phyloP scores from a whole-genome alignment of 2,329 filamentous ascomycete species.

The Chaetomiaceae sp. region DNA sequence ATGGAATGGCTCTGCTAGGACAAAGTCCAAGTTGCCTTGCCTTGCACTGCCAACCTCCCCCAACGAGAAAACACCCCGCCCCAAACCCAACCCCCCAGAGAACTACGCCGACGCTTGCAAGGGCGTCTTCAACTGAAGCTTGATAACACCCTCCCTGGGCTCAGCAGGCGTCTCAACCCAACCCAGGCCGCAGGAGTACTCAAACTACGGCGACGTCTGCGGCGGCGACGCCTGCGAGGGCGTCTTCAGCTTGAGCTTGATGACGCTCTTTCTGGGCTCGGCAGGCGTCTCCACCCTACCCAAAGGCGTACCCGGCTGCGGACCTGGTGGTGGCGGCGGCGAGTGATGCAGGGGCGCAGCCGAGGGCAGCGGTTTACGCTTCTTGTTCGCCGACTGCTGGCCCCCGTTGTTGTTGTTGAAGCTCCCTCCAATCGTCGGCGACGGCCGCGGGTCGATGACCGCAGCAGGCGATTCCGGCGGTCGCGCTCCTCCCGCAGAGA shows the following conservation, averaged over 20 bases:
- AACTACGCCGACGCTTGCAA: constrained; percentile 7
- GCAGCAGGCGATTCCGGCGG: not conserved
- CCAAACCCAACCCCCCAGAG: too few species aligned
- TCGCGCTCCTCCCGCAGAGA: too few species aligned
- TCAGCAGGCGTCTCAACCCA: not conserved
- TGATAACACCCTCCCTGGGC: not conserved
- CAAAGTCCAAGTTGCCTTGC: not conserved
- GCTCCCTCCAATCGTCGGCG: not conserved
- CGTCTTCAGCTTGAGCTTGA: constrained; percentile 22
- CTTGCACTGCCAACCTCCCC: too few species aligned
- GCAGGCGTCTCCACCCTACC: not conserved
- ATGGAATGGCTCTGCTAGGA: not conserved
- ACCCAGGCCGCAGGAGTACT: too few species aligned
- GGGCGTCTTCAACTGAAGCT: constrained; percentile 22
- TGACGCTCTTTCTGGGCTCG: constrained; percentile 1
- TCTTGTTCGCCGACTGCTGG: constrained; percentile 8
- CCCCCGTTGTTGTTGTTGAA: not conserved
- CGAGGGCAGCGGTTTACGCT: constrained; percentile 25
- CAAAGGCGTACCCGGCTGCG: not conserved
- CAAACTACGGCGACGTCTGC: not conserved
- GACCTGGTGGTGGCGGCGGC: too few species aligned
- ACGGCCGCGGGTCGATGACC: not conserved
- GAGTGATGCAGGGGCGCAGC: constrained; percentile 16
- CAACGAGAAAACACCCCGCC: too few species aligned
- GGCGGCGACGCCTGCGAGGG: constrained; percentile 9